Base-by-base conservation (phyloP, 1,139 yeast genomes). In the Magnusiomyces tetraspermus region DNA sequence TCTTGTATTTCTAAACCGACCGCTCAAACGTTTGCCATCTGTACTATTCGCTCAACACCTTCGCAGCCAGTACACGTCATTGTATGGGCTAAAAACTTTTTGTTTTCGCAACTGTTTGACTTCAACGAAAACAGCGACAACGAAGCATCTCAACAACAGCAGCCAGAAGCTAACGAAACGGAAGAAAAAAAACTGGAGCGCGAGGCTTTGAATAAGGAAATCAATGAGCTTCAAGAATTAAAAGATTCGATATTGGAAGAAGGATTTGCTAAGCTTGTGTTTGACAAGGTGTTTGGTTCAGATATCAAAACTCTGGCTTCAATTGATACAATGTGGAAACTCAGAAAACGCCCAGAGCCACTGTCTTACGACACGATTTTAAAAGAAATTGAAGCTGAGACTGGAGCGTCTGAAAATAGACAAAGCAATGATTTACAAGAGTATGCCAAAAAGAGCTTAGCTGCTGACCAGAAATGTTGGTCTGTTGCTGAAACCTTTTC, bases 21-120 rank as follows among this genome's bases (percentile, higher is more conserved):
- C 0, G 96, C 97, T 2, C 89, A 86, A 63, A 78, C 95, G 0
- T 92, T 80, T 67, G 97, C 99, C 0, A 96, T 94, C 1, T 94
- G 99, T 66, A 94, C 98, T 0, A 94, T 94, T 53, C 76, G 99
- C 59, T 87, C 96, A 10, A 92, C 98, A 0, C 99, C 98, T 0
- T 87, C 96, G 0, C 90, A 85, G 65, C 97, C 97, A 0, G 84
- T 92, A 10, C 99, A 94, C 65, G 88, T 97, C 66, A 84, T 94
- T 43, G 95, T 95, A 0, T 94, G 99, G 98, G 96, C 97, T 15
- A 94, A 94, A 63, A 88, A 85, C 61, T 94, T 87, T 64, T 70
- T 94, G 52, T 89, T 90, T 64, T 75, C 79, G 41, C 95, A 89
- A 64, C 72, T 94, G 51, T 92, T 89, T 67, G 90, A 73, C 26